Evolutionary conservation across 805 yeast genomes (phyloP).

Genomic region (Monosporozyma unispora): DNA sequence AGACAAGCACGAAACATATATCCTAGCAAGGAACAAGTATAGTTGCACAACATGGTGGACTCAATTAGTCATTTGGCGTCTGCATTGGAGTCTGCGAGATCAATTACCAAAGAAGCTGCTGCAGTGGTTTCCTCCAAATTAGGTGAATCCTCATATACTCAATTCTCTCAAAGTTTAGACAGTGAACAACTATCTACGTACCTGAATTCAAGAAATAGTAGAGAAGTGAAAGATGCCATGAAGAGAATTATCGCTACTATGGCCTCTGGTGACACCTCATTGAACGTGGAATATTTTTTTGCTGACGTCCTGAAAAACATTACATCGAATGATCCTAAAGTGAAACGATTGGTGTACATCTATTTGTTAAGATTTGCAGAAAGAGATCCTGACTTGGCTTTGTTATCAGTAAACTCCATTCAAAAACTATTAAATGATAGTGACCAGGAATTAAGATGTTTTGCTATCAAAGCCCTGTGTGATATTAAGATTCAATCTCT

Average conservation of each 20-base stretch:
- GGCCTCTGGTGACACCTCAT: slow-evolving; percentile 32
- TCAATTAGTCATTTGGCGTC: slow-evolving; percentile 56
- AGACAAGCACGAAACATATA: not conserved
- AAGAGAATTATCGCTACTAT: slow-evolving; percentile 43
- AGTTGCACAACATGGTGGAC: slow-evolving; percentile 46
- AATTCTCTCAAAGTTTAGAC: slow-evolving; percentile 35
- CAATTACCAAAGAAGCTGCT: slow-evolving; percentile 74
- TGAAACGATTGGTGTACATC: slow-evolving; percentile 67
- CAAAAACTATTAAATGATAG: slow-evolving; percentile 74
- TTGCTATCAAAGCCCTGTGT: slow-evolving; percentile 70
- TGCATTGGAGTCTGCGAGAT: slow-evolving; percentile 71
- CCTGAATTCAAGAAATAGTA: slow-evolving; percentile 58
- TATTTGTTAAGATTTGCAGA: slow-evolving; percentile 73
- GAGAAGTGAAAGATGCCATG: slow-evolving; percentile 54
- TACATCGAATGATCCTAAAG: slow-evolving; percentile 53
- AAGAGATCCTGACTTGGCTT: slow-evolving; percentile 78
- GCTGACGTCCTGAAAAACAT: slow-evolving; percentile 87
- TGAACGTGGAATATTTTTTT: slow-evolving; percentile 44
- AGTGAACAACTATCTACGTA: slow-evolving; percentile 57
- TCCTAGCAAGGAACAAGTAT: not conserved
- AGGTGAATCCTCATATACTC: slow-evolving; percentile 49
- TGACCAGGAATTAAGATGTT: slow-evolving; percentile 55
- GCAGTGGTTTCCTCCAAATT: slow-evolving; percentile 62
- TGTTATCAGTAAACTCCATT: slow-evolving; percentile 81
- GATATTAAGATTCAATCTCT: slow-evolving; percentile 79